Evolutionary conservation across 2,329 filamentous ascomycete genomes (phyloP), one percentile per base, ranked within the genome.

Genomic region (Didymella pomorum): DNA sequence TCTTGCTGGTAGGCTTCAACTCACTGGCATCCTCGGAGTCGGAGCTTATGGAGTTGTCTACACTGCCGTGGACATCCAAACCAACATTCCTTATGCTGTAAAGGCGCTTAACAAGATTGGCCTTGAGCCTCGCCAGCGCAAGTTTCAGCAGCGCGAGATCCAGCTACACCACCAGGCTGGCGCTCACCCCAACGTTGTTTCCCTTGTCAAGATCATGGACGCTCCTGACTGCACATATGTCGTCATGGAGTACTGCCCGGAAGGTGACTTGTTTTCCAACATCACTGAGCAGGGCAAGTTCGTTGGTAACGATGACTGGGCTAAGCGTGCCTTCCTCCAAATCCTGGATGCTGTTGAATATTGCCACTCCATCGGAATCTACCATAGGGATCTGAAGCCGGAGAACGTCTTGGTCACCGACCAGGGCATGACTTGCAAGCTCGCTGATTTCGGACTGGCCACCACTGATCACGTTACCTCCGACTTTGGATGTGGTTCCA

Each of bases 41-140:
- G 95, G 95, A 69, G 95, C 95, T 57, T 99, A 99, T 79, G 95
- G 95, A 65, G 93, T 97, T 41, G 95, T 99, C 25, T 98, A 98
- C 81, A 87, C 89, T 65, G 93, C 93, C 71, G 83, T 91, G 79
- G 93, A 95, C 80, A 86, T 94, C 75, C 89, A 89, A 76, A 94
- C 88, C 67, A 86, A 90, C 75, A 85, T 88, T 58, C 88, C 87
- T 65, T 99, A 96, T 83, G 95, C 95, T 64, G 94, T 99, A 74
- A 99, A 99, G 84, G 94, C 93, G 61, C 85, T 99, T 75, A 95
- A 92, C 88, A 98, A 97, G 80, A 85, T 89, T 79, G 95, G 94
- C 78, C 83, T 98, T 82, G 93, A 98, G 80, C 84, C 86, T 70
- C 87, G 94, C 68, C 93, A 98, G 76, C 85, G 89, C 71, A 89